Conservation (phyloP, 345 rosid species). For the Syzygium grande region DNA sequence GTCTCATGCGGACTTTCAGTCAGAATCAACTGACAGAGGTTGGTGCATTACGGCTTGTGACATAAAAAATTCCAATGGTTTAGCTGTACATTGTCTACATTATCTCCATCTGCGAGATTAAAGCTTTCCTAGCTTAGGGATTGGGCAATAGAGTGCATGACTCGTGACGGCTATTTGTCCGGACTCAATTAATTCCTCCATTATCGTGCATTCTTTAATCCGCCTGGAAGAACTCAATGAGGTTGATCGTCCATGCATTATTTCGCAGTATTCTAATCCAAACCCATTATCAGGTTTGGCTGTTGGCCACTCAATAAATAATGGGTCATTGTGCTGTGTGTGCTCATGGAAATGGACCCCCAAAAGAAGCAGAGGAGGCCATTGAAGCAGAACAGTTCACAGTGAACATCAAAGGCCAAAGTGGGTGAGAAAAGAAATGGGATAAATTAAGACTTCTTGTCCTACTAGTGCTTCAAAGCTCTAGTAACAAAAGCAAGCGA, state of each 20-base stretch:
- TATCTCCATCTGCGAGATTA: constrained; percentile 21
- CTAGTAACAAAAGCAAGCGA: constrained; percentile 16
- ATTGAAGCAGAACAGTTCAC: background rate
- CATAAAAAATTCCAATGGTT: background rate
- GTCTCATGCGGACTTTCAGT: background rate
- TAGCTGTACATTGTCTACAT: constrained; percentile 10
- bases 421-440: constrained; percentile 11
- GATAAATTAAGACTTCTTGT: constrained; percentile 2
- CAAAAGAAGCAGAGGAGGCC: background rate
- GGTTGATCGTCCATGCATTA: background rate
- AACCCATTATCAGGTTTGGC: constrained; percentile 30
- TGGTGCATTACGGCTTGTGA: constrained; percentile 18
- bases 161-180: constrained; percentile 33
- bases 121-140: constrained; percentile 28
- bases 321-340: constrained; percentile 5
- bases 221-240: background rate
- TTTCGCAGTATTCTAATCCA: background rate
- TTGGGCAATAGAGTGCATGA: constrained; percentile 28
- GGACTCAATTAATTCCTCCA: constrained; percentile 13
- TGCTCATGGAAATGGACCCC: background rate
- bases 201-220: constrained; percentile 16
- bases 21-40: constrained; percentile 14
- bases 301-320: constrained; percentile 48
- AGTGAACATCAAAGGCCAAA: background rate
- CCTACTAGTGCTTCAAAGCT: constrained; percentile 21